Base-by-base conservation (phyloP, 208 protist genomes). In the Acanthamoeba pearcei region DNA sequence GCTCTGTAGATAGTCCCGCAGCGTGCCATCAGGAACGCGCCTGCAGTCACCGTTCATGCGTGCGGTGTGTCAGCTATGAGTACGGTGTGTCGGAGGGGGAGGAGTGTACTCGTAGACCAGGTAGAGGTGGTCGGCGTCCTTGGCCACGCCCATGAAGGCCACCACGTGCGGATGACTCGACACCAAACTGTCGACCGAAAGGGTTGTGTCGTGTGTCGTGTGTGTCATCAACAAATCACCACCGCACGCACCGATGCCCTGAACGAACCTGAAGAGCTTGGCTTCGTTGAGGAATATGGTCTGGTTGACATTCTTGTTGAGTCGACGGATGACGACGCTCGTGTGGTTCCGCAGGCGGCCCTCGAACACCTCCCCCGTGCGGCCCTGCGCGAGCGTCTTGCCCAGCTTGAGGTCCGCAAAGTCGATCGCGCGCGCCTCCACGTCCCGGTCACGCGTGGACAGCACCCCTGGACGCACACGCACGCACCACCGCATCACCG, bases 321-420 rank as follows among this genome's bases (percentile, higher is more conserved):
- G 29, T 35, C 72, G 72, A n/a, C 72, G 29, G 72, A 80, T 80
- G 72, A 80, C 72, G 72, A 80, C 72, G 42, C 72, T 80, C 29
- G 72, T 80, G 72, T 80, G 72, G 8, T 80, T 80, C 13, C 72
- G 72, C 27, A 80, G 72, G 32, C 42, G 42, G 35, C 72, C 72
- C 42, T 80, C 72, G 72, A 80, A 53, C 72, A 80, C 42, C 17
- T 80, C 72, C 19, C 72, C 72, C 0, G 72, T 49, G 29, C 72
- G 72, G 0, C 38, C 72, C 19, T 38, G 29, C 27, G 17, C 72
- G 32, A 80, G 24, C 10, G 13, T 51, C 42, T 51, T 80, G 9
- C 42, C 72, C 15, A 80, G 35, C 32, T 22, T 80, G 32, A 80
- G 72, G 42, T 80, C 72, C 8, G 32, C 38, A 46, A 80, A 80